phyloP scores from a whole-genome alignment of 345 rosid genomes.

The Limnanthes douglasii region DNA sequence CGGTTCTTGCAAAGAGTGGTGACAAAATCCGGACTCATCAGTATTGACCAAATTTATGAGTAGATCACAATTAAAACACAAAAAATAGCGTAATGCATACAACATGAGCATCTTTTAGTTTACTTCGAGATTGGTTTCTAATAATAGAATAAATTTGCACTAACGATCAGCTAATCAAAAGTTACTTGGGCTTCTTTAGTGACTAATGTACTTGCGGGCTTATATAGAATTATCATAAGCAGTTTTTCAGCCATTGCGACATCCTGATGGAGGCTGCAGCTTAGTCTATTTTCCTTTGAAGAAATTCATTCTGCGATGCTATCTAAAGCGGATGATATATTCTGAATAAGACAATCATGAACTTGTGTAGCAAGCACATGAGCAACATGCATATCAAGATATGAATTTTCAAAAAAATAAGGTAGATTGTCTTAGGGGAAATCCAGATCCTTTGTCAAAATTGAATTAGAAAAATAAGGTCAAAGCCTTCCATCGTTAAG shows the following conservation, averaged over 20 bases:
- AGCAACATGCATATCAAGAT: constrained; percentile 77
- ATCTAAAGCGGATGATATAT: constrained; percentile 44
- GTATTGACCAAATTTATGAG: too few relatives aligned
- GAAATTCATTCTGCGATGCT: constrained; percentile 45
- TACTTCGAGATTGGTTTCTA: too few relatives aligned
- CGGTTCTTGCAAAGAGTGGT: too few relatives aligned
- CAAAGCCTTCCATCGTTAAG: constrained; percentile 56
- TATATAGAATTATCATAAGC: too few relatives aligned
- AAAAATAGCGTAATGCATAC: too few relatives aligned
- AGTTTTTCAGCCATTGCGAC: constrained; percentile 69
- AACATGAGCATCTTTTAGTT: too few relatives aligned
- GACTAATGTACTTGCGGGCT: too few relatives aligned
- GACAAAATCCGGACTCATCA: too few relatives aligned
- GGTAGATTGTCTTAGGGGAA: constrained; percentile 47
- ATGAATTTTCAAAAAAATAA: constrained; percentile 77
- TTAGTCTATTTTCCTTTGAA: constrained; percentile 57
- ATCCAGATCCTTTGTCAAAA: constrained; percentile 48
- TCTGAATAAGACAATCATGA: constrained; percentile 54
- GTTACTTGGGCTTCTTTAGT: too few relatives aligned
- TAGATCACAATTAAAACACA: too few relatives aligned
- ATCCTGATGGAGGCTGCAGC: constrained; percentile 41
- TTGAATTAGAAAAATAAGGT: constrained; percentile 63
- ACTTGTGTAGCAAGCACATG: constrained; percentile 58
- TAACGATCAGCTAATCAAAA: too few relatives aligned
- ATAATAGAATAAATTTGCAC: too few relatives aligned